Evolutionary conservation across 2,329 filamentous ascomycete species (phyloP).

Genomic region (Aspergillus transmontanensis): DNA sequence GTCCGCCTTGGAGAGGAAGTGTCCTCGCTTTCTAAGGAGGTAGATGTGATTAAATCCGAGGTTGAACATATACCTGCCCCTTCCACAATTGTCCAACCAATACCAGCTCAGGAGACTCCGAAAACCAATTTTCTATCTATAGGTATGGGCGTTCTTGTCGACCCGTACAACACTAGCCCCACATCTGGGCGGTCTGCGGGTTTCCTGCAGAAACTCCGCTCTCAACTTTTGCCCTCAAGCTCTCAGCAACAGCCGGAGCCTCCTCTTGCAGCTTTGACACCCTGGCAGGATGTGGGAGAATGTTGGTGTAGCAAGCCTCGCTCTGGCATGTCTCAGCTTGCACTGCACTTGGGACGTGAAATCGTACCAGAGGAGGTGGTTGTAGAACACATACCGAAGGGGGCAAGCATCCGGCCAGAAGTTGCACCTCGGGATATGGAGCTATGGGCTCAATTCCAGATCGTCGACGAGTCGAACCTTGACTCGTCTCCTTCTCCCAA

Average conservation of each 20-base stretch:
- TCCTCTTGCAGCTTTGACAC: conserved; percentile 60
- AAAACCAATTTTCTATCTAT: conserved; percentile 74
- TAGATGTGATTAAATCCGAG: conserved; percentile 29
- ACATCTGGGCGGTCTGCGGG: conserved; percentile 42
- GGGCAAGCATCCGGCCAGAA: conserved; percentile 62
- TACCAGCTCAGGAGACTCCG: conserved; percentile 16
- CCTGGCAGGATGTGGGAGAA: conserved; percentile 79
- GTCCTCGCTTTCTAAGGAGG: conserved; percentile 33
- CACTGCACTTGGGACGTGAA: conserved; percentile 39
- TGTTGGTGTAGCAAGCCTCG: conserved; percentile 76
- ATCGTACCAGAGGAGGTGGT: conserved; percentile 71
- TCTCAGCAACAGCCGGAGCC: conserved; percentile 33
- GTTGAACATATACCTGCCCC: conserved; percentile 23
- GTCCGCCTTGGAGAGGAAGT: conserved; percentile 32
- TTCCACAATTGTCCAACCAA: conserved; percentile 22
- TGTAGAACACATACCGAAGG: conserved; percentile 69
- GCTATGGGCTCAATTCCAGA: conserved; percentile 64
- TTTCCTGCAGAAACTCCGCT: conserved; percentile 21
- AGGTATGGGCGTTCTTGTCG: conserved; percentile 67
- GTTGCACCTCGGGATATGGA: conserved; percentile 69
- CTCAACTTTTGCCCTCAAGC: conserved; percentile 11
- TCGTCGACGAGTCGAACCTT: conserved; percentile 29
- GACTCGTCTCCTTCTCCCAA: neutral
- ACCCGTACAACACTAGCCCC: conserved; percentile 62
- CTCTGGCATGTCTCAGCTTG: conserved; percentile 46